Percentiles rank a stretch among this genome's conserved stretches.
Evolutionary conservation across 2,329 filamentous ascomycete species (phyloP).

Genomic region (Monosporascus sp.): DNA sequence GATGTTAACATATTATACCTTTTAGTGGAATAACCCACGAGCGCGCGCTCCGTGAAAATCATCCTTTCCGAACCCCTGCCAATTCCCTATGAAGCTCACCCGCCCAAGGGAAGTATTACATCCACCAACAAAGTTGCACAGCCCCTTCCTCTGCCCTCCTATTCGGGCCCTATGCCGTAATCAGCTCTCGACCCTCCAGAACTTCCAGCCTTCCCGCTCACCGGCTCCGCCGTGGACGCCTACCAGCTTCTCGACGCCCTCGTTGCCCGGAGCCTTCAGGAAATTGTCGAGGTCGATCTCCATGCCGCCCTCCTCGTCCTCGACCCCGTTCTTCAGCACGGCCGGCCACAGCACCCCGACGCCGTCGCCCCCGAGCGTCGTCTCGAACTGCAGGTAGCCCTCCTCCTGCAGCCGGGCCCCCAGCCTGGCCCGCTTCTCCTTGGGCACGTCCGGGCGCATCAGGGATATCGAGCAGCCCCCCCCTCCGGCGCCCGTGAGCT

Average conservation of each 20-base stretch:
- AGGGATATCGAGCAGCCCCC: slow-evolving; percentile 94
- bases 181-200: slow-evolving; percentile 63
- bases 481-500: slow-evolving; percentile 91
- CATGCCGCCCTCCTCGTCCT: slow-evolving; percentile 71
- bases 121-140: no score
- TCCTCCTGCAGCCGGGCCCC: slow-evolving; percentile 61
- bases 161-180: slow-evolving; percentile 8
- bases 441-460: slow-evolving; percentile 60
- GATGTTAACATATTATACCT: no score
- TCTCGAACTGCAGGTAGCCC: slow-evolving; percentile 80
- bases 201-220: slow-evolving; percentile 77
- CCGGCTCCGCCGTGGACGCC: slow-evolving; percentile 67
- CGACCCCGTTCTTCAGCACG: slow-evolving; percentile 75
- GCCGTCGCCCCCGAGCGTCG: slow-evolving; percentile 86
- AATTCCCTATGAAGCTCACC: no score
- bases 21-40: no score
- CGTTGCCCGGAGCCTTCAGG: slow-evolving; percentile 74
- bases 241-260: slow-evolving; percentile 82
- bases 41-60: no score
- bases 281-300: slow-evolving; percentile 87
- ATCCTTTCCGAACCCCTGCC: no score
- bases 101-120: no score
- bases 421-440: slow-evolving; percentile 54
- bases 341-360: slow-evolving; percentile 94
- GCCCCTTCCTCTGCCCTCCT: no score